Conservation (phyloP, 192 early-diverging fungal species). For the Rhizophlyctis rosea region DNA sequence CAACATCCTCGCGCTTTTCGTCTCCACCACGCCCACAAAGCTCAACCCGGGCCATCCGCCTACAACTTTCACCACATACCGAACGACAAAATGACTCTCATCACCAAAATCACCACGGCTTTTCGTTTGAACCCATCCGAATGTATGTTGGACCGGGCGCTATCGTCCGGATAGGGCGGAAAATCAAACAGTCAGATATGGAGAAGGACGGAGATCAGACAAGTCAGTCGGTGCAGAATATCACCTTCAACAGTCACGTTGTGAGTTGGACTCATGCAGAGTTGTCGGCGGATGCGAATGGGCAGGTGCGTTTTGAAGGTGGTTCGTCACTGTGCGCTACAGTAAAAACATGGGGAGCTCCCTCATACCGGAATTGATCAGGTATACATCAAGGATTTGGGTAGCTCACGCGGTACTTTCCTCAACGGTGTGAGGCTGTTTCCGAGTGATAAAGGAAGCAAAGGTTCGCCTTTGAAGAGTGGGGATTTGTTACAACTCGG, state of each 20-base stretch:
- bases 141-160: slow-evolving; percentile 28
- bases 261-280: slow-evolving; percentile 91
- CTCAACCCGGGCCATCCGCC: slow-evolving; percentile 9
- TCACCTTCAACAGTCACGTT: slow-evolving; percentile 70
- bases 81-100: slow-evolving; percentile 12
- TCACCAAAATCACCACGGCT: slow-evolving; percentile 12
- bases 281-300: slow-evolving; percentile 77
- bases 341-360: neutral
- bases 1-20: no score
- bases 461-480: slow-evolving; percentile 73
- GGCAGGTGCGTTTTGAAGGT: slow-evolving; percentile 25
- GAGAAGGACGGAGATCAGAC: slow-evolving; percentile 14
- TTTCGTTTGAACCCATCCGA: slow-evolving; percentile 41
- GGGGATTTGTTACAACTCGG: slow-evolving; percentile 95
- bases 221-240: slow-evolving; percentile 26
- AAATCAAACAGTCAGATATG: slow-evolving; percentile 29
- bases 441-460: slow-evolving; percentile 73
- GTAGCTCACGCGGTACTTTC: slow-evolving; percentile 93
- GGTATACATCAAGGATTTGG: slow-evolving; percentile 89
- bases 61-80: slow-evolving; percentile 31
- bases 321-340: neutral
- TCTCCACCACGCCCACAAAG: no score
- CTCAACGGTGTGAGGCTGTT: slow-evolving; percentile 88
- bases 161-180: slow-evolving; percentile 42
- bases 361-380: slow-evolving; percentile 18